A percentile compares a stretch with the other conserved stretches of the same genome.
Evolutionary conservation across 1,139 yeast species (phyloP).

Genomic region (Pichia sp.): DNA sequence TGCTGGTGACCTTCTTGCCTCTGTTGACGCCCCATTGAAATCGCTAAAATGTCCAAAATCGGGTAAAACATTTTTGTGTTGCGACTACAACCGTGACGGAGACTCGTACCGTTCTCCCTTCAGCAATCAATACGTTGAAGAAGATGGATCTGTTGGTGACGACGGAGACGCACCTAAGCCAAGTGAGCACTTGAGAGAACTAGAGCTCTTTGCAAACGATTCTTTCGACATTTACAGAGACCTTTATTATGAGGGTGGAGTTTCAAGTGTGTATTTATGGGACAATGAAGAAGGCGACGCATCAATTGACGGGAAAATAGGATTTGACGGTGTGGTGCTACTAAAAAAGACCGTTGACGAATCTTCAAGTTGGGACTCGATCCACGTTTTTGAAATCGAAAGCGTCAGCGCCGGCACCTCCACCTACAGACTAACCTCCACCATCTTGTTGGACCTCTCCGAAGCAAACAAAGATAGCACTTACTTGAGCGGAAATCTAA

Average conservation of each 20-base stretch:
- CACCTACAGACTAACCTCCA: conserved; percentile 74
- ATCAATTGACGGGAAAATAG: conserved; percentile 38
- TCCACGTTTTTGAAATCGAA: conserved; percentile 79
- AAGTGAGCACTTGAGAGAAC: conserved; percentile 56
- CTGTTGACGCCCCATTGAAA: conserved; percentile 81
- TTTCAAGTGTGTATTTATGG: conserved; percentile 91
- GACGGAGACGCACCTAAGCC: conserved; percentile 76
- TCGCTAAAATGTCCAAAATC: conserved; percentile 52
- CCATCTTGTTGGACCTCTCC: conserved; percentile 71
- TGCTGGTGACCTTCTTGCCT: conserved; percentile 81
- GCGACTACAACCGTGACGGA: conserved; percentile 94
- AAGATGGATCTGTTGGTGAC: conserved; percentile 31
- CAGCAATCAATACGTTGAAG: conserved; percentile 76
- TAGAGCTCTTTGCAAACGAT: conserved; percentile 81
- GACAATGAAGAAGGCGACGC: conserved; percentile 58
- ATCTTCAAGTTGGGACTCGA: conserved; percentile 21
- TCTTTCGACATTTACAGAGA: conserved; percentile 92
- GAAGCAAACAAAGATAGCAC: conserved; percentile 15
- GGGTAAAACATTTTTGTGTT: conserved; percentile 70
- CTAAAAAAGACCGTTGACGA: conserved; percentile 63
- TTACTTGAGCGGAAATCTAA: conserved; percentile 74
- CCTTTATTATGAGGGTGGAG: conserved; percentile 89
- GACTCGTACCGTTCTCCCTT: conserved; percentile 92
- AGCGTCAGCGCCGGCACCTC: conserved; percentile 41
- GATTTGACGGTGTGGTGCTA: conserved; percentile 88